These are phyloP conservation scores for Cardiospermum halicacabum DNA, from an alignment of 345 rosid genomes.

Conservation along the genomic window DNA sequence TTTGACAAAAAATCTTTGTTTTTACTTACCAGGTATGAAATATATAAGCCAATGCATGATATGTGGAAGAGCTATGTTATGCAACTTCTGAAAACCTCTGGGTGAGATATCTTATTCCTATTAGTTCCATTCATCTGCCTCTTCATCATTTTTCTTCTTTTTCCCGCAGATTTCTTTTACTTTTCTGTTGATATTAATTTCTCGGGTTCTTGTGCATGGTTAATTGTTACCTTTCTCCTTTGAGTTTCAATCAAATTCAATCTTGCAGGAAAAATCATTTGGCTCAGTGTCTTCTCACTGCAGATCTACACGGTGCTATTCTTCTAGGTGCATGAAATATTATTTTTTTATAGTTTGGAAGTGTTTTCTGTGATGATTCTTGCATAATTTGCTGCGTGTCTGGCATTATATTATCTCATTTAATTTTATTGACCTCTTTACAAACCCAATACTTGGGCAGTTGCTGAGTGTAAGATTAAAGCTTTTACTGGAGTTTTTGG, in stretches of 20 bases:
- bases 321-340: conserved; percentile 38
- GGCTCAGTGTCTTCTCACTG: conserved; percentile 41
- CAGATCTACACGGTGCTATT: conserved; percentile 68
- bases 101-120: conserved; percentile 29
- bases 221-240: not conserved
- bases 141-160: not conserved
- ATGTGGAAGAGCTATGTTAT: conserved; percentile 61
- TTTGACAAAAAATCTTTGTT: not conserved
- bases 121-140: not conserved
- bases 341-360: not conserved
- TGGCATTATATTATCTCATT: not conserved
- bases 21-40: conserved; percentile 45
- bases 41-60: conserved; percentile 63
- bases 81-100: conserved; percentile 47
- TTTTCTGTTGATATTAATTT: not conserved
- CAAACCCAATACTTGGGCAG: conserved; percentile 34
- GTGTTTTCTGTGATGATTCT: not conserved
- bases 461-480: conserved; percentile 61
- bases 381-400: not conserved
- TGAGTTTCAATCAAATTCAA: conserved; percentile 1
- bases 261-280: conserved; percentile 52
- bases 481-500: conserved; percentile 68
- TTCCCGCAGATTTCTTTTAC: not conserved
- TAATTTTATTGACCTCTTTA: not conserved
- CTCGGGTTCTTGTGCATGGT: not conserved